phyloP scores from a whole-genome alignment of 768 basidiomycete genomes.

The Phylloporus scabripes region DNA sequence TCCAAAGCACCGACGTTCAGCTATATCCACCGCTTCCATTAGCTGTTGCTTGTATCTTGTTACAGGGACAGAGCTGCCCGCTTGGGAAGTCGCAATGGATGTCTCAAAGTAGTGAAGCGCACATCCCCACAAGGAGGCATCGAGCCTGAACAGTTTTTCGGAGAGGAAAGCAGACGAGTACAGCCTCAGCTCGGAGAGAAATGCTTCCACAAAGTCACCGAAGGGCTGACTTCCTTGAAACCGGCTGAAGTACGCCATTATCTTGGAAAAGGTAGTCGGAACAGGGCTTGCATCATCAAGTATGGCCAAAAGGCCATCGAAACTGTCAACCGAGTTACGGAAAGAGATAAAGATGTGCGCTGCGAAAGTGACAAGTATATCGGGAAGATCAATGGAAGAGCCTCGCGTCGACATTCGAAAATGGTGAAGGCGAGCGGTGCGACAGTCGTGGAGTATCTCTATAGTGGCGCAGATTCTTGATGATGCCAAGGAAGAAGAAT shows the following conservation, averaged over 20 bases:
- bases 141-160: conserved; percentile 35
- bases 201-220: conserved; percentile 15
- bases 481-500: not conserved
- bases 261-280: conserved; percentile 27
- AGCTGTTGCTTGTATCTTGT: conserved; percentile 36
- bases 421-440: conserved; percentile 16
- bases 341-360: conserved; percentile 16
- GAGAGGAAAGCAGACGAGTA: conserved; percentile 30
- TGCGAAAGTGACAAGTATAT: conserved; percentile 21
- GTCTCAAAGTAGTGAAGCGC: conserved; percentile 44
- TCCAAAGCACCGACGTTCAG: conserved; percentile 45
- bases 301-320: conserved; percentile 16
- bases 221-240: conserved; percentile 8
- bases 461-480: conserved; percentile 12
- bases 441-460: conserved; percentile 26
- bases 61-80: conserved; percentile 21
- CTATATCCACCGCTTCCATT: conserved; percentile 45
- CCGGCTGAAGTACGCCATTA: conserved; percentile 22
- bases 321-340: conserved; percentile 5
- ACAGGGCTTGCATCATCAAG: conserved; percentile 27
- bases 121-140: conserved; percentile 50
- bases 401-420: conserved; percentile 4
- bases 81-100: conserved; percentile 19
- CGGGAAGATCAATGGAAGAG: conserved; percentile 17
- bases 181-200: conserved; percentile 21